Evolutionary conservation across 768 basidiomycete genomes (phyloP).

Genomic region (Psilocybe cubensis): DNA sequence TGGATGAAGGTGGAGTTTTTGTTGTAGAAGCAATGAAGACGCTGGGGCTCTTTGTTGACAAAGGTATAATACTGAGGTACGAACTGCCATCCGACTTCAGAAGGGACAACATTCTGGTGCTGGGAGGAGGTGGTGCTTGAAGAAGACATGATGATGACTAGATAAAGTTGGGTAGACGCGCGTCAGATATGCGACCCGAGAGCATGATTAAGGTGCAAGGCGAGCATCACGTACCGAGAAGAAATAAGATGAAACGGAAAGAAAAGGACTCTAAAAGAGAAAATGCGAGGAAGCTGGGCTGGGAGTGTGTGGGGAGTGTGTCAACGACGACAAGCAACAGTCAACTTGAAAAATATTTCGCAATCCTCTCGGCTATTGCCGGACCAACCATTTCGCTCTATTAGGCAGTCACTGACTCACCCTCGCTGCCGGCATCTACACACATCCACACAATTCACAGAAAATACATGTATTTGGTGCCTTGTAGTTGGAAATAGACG

Average conservation of each 20-base stretch:
- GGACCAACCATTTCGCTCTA: not conserved
- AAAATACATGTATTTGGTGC: no score
- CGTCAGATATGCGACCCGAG: not conserved
- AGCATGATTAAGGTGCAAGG: not conserved
- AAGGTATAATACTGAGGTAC: conserved; percentile 99
- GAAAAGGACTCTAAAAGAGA: conserved; percentile 39
- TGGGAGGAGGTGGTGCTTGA: conserved; percentile 47
- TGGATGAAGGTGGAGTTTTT: conserved; percentile 97
- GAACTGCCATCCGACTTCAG: conserved; percentile 99
- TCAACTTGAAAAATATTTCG: conserved; percentile 30
- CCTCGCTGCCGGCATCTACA: no score
- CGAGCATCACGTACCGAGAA: conserved; percentile 29
- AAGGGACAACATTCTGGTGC: conserved; percentile 73
- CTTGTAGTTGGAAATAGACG: no score
- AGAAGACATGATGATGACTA: conserved; percentile 38
- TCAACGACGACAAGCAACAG: conserved; percentile 32
- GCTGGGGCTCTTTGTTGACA: conserved; percentile 96
- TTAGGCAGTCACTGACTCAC: not conserved
- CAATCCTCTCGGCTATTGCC: conserved; percentile 28
- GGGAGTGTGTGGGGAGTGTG: conserved; percentile 25
- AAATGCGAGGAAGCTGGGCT: conserved; percentile 27
- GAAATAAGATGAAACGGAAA: conserved; percentile 32
- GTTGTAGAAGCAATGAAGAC: conserved; percentile 98
- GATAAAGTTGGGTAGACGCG: not conserved
- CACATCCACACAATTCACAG: no score